phyloP scores from a whole-genome alignment of 306 rosid genomes.

The Lablab purpureus region DNA sequence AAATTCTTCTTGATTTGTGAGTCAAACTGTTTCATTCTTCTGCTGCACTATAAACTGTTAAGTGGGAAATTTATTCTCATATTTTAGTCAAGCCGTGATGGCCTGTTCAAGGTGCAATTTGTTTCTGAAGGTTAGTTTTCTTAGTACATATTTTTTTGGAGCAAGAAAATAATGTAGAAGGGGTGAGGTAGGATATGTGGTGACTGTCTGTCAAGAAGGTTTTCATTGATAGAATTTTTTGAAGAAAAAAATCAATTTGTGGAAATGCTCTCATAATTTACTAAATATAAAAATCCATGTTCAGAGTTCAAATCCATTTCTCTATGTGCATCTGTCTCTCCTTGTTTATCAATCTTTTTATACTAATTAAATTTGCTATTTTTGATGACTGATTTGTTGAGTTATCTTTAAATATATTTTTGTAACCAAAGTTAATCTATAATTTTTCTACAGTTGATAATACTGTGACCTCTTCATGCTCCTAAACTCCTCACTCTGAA shows the following conservation, averaged over 20 bases:
- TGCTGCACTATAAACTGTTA: not conserved
- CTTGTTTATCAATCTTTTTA: not conserved
- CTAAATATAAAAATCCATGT: constrained; percentile 11
- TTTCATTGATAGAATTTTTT: constrained; percentile 14
- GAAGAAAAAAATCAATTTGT: not conserved
- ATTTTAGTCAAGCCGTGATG: constrained; percentile 4
- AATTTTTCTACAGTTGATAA: not conserved
- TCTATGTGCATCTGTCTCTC: not conserved
- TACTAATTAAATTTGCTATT: not conserved
- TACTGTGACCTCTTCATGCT: constrained; percentile 14
- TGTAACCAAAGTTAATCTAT: not conserved
- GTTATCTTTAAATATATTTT: constrained; percentile 2
- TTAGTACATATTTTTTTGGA: not conserved
- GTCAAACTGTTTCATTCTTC: not conserved
- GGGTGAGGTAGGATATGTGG: not conserved
- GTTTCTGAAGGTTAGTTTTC: constrained; percentile 29
- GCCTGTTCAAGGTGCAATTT: constrained; percentile 5
- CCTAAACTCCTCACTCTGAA: not conserved
- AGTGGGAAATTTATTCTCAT: constrained; percentile 6
- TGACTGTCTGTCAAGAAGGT: not conserved
- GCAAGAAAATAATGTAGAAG: not conserved
- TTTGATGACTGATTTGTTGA: constrained; percentile 11
- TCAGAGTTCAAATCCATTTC: constrained; percentile 6
- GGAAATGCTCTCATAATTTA: constrained; percentile 19
- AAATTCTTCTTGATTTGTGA: not conserved